Percentiles rank a stretch among this genome's conserved stretches.
Conservation (phyloP, 495 filamentous ascomycete genomes). For the Astrothelium macrocarpum region DNA sequence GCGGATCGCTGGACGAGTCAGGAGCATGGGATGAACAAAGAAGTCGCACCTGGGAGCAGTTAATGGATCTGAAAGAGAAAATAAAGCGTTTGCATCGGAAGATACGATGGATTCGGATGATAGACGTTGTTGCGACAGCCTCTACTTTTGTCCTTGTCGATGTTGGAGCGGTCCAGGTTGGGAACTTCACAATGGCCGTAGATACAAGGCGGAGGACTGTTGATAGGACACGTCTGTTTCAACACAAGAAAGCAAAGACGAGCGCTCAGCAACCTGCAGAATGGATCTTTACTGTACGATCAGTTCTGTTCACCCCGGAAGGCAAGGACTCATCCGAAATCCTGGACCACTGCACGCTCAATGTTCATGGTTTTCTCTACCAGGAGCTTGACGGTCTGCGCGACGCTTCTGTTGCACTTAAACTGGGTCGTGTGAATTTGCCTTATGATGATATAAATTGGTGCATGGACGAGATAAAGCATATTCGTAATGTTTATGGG, state of each 20-base stretch:
- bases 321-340: constrained; percentile 81
- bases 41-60: constrained; percentile 67
- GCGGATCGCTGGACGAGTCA: constrained; percentile 10
- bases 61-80: constrained; percentile 68
- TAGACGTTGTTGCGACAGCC: constrained; percentile 81
- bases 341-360: constrained; percentile 76
- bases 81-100: constrained; percentile 79
- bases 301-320: constrained; percentile 77
- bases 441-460: constrained; percentile 75
- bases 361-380: constrained; percentile 88
- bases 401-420: constrained; percentile 81
- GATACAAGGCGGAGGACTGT: constrained; percentile 88
- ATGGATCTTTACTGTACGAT: constrained; percentile 81
- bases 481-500: constrained; percentile 27
- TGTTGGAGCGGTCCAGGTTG: constrained; percentile 76
- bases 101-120: constrained; percentile 78
- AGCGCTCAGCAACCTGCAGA: constrained; percentile 74
- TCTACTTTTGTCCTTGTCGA: constrained; percentile 63
- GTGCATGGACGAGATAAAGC: constrained; percentile 46
- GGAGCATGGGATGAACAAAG: constrained; percentile 28
- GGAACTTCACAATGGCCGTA: constrained; percentile 71
- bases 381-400: constrained; percentile 76
- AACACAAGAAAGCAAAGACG: constrained; percentile 63
- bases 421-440: constrained; percentile 79
- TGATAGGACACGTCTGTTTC: constrained; percentile 81